Base-by-base conservation (phyloP, 441 rosid species). In the Corymbia calophylla region DNA sequence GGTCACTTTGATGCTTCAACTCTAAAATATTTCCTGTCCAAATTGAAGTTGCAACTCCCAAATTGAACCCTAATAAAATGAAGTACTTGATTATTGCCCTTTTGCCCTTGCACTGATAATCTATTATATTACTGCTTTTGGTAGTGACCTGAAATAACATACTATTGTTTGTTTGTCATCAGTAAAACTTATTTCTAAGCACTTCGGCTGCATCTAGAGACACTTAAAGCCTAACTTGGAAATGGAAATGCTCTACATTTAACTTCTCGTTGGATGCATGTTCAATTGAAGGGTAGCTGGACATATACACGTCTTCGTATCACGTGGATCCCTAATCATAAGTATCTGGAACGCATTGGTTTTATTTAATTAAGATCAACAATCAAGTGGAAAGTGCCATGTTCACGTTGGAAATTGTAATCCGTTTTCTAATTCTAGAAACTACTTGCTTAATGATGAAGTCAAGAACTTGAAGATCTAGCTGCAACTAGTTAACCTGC, bases 11-110 rank as follows among this genome's bases (percentile, higher is more conserved):
- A 55, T 55, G 2, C 60, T 55, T 19, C 60, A 55, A 55, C 27
- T 21, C 11, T 18, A 55, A 55, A 55, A 55, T 0, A 8, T 55
- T 55, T 55, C 27, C 60, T 55, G 60, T 1, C 60, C 60, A 55
- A 55, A 55, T 55, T 9, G 58, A 55, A 55, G 58, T 55, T 55
- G 60, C 60, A 56, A 0, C 60, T 56, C 60, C 29, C 29, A 56
- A 56, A 0, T 9, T 9, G 62, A 56, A 56, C 6, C 12, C 11
- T 56, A 0, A 9, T 56, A 56, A 0, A 23, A 0, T 56, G 13
- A 56, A 56, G 62, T 2, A 56, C 3, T 56, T 56, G 62, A 56
- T 56, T 56, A 56, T 56, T 56, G 62, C 60, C 60, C 5, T 56
- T 56, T 56, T 1, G 5, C 60, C 60, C 23, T 56, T 21, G 13